These are phyloP conservation scores for Phylloporus sp. DNA, from an alignment of 768 basidiomycete genomes.

Conservation along the genomic window DNA sequence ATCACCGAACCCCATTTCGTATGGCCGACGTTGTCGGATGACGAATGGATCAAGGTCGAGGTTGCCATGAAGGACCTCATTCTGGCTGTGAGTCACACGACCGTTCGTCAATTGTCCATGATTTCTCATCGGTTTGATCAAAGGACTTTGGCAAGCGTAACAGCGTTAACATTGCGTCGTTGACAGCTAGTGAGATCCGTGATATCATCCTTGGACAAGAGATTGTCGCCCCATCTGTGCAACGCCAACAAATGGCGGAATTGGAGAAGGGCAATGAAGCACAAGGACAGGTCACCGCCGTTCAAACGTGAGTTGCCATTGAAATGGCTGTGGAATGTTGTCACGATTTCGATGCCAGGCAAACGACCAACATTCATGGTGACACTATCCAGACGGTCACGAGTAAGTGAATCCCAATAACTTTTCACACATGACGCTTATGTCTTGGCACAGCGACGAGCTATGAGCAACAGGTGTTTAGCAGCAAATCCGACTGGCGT, in stretches of 20 bases:
- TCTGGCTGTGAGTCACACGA: constrained; percentile 52
- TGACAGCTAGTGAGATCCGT: constrained; percentile 94
- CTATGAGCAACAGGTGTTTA: constrained; percentile 98
- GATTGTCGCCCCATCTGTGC: constrained; percentile 91
- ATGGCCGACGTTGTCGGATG: constrained; percentile 89
- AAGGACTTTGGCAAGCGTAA: constrained; percentile 98
- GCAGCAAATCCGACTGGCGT: constrained; percentile 99
- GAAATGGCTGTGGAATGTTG: background rate
- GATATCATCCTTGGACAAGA: constrained; percentile 99
- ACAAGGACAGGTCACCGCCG: constrained; percentile 89
- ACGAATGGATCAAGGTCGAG: constrained; percentile 99
- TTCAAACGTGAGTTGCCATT: constrained; percentile 64
- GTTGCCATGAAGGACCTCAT: constrained; percentile 98
- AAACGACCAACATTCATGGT: constrained; percentile 96
- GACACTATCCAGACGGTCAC: constrained; percentile 94
- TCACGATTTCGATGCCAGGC: constrained; percentile 35
- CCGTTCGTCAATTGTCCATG: background rate
- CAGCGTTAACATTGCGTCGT: constrained; percentile 95
- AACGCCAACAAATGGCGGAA: constrained; percentile 99
- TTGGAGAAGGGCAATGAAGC: constrained; percentile 95
- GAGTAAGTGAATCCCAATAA: constrained; percentile 44
- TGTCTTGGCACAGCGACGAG: constrained; percentile 61
- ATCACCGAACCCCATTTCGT: constrained; percentile 97
- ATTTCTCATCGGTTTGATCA: constrained; percentile 14
- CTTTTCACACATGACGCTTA: background rate